These are phyloP conservation scores for Tubosaeta sp. DNA, from an alignment of 768 basidiomycete genomes.

Conservation along the genomic window DNA sequence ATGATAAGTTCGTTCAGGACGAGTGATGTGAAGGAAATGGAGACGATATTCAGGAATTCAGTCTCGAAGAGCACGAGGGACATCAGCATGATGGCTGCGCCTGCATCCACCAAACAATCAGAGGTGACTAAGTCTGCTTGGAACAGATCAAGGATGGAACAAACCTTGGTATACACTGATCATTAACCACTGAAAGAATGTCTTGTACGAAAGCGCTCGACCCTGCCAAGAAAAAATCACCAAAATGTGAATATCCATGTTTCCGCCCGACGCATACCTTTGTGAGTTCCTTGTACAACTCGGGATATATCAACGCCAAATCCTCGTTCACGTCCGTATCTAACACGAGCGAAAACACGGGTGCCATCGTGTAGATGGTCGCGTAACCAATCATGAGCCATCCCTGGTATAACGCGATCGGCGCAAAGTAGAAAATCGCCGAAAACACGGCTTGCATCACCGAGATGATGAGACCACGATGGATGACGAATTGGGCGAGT, in stretches of 20 bases:
- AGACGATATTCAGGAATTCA: slow-evolving; percentile 96
- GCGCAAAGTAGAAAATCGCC: slow-evolving; percentile 89
- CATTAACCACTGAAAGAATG: slow-evolving; percentile 97
- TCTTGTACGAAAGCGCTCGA: slow-evolving; percentile 92
- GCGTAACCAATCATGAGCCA: slow-evolving; percentile 98
- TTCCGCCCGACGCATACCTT: slow-evolving; percentile 51
- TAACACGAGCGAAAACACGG: slow-evolving; percentile 94
- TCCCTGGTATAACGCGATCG: slow-evolving; percentile 96
- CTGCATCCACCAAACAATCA: slow-evolving; percentile 33
- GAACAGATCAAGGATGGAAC: slow-evolving; percentile 1
- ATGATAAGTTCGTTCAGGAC: slow-evolving; percentile 97
- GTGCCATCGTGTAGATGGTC: slow-evolving; percentile 96
- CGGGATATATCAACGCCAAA: slow-evolving; percentile 91
- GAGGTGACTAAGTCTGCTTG: background rate
- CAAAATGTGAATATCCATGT: background rate
- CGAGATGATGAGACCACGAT: slow-evolving; percentile 93
- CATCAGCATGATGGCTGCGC: slow-evolving; percentile 98
- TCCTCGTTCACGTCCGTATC: slow-evolving; percentile 96
- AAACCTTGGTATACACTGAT: slow-evolving; percentile 96
- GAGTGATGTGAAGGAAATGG: slow-evolving; percentile 95
- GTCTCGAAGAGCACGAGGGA: slow-evolving; percentile 94
- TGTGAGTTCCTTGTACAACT: slow-evolving; percentile 95
- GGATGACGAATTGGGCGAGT: slow-evolving; percentile 97
- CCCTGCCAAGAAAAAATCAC: slow-evolving; percentile 49
- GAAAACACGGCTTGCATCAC: slow-evolving; percentile 98